Base-by-base conservation (phyloP, 495 filamentous ascomycete species). In the Oleoguttula mirabilis region DNA sequence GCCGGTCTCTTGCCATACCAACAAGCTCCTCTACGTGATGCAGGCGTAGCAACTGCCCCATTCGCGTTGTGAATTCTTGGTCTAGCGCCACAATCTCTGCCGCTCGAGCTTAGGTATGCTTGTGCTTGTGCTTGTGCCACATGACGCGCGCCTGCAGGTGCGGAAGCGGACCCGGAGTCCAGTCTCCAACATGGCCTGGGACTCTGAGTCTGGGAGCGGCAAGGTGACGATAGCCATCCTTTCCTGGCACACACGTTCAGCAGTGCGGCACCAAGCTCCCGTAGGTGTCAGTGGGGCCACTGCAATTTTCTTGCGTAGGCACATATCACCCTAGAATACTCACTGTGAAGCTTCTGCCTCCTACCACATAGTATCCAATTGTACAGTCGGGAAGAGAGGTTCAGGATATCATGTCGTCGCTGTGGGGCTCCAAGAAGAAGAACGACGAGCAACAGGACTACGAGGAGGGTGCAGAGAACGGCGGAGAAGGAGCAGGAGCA, bases 341-440 rank as follows among this genome's bases (percentile, higher is more conserved):
- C 14, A 30, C 27, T 8, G 27, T 30, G 27, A 14, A 8, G 27
- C 8, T 14, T 8, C 8, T 30, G 8, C 27, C 27, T 8, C 17
- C 6, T 19, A 35, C 17, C 32, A 19, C 32, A 14, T 10, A 7
- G 32, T 35, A 19, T 35, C 14, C 14, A 14, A 8, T 14, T 30
- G 8, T 30, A n/a, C n/a, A n/a, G n/a, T n/a, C n/a, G 27, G 27
- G 27, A 8, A 8, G 27, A 8, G 27, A 14, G 27, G 14, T 30
- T 14, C 27, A 30, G 27, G 27, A 8, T 30, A 14, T 30, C 14
- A 39, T 20, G 32, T 32, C 43, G 24, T 43, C 45, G 10, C 55
- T 76, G 30, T 77, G 70, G 70, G 62, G 57, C 25, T 57, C 48
- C 24, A 74, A 67, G 43, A 70, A 70, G 49, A 63, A 70, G 30